Percentiles rank a stretch among this genome's conserved stretches.
Conservation (phyloP, 306 rosid species). For the Glycine tomentella region DNA sequence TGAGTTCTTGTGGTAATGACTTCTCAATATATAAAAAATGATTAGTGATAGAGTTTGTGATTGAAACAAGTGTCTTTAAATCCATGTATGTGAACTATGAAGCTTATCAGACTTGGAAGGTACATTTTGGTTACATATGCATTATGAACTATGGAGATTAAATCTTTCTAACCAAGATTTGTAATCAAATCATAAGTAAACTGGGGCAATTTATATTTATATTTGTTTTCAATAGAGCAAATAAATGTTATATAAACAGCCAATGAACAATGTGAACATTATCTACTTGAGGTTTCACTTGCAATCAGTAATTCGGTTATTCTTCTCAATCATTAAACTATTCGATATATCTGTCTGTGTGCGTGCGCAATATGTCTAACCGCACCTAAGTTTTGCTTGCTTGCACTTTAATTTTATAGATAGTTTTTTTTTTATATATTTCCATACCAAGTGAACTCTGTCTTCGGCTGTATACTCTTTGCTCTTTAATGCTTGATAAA, state of each 20-base stretch:
- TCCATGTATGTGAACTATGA: neutral
- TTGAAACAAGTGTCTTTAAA: conserved; percentile 5
- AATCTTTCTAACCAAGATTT: neutral
- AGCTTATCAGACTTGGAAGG: neutral
- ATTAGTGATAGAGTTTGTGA: neutral
- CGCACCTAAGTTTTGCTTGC: neutral
- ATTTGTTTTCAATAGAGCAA: neutral
- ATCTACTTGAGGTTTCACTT: neutral
- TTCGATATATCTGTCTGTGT: neutral
- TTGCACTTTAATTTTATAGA: neutral
- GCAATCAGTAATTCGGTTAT: neutral
- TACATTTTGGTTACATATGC: neutral
- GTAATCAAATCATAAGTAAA: neutral
- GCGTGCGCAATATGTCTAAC: neutral
- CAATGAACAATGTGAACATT: neutral
- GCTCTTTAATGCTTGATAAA: neutral
- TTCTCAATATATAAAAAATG: neutral
- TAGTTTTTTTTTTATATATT: neutral
- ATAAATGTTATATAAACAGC: neutral
- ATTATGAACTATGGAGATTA: neutral
- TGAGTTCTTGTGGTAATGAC: conserved; percentile 13
- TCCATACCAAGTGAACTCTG: neutral
- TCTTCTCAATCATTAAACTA: neutral
- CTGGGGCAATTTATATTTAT: neutral
- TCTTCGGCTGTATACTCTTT: neutral